Evolutionary conservation across 169 alveolate species (phyloP).

Genomic region (Haemoproteus tartakovskyi): DNA sequence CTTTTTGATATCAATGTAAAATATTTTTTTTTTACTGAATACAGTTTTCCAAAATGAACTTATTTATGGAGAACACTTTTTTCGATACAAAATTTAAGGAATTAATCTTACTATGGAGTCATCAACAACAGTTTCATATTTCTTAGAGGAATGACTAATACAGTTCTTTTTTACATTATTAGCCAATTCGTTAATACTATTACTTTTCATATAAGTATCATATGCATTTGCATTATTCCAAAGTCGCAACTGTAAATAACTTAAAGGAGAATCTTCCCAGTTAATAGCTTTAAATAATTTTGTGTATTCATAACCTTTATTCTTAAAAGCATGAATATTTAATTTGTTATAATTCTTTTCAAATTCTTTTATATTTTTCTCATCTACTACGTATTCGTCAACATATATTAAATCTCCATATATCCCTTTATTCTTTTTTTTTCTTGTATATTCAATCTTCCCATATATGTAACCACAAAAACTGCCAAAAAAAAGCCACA

Average conservation of each 20-base stretch:
- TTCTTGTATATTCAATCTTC: slow-evolving; percentile 17
- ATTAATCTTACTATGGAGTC: slow-evolving; percentile 42
- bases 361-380: slow-evolving; percentile 51
- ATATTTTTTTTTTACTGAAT: no score
- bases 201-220: slow-evolving; percentile 3
- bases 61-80: no score
- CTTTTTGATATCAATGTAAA: no score
- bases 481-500: slow-evolving; percentile 72
- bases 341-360: slow-evolving; percentile 70
- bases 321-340: slow-evolving; percentile 66
- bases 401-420: slow-evolving; percentile 71
- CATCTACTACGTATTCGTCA: slow-evolving; percentile 66
- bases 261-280: slow-evolving; percentile 67
- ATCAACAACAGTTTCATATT: slow-evolving; percentile 29
- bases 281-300: slow-evolving; percentile 72
- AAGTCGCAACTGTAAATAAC: slow-evolving; percentile 70
- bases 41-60: no score
- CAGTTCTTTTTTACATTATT: slow-evolving; percentile 12
- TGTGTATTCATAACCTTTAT: slow-evolving; percentile 75
- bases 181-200: background rate
- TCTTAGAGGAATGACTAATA: slow-evolving; percentile 2
- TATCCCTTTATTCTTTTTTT: slow-evolving; percentile 73
- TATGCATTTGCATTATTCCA: slow-evolving; percentile 12
- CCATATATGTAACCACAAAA: slow-evolving; percentile 76
- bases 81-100: slow-evolving; percentile 55